Percentiles rank a stretch among this genome's conserved stretches.
phyloP scores from a whole-genome alignment of 805 yeast genomes.

The Candida coquimbonensis region DNA sequence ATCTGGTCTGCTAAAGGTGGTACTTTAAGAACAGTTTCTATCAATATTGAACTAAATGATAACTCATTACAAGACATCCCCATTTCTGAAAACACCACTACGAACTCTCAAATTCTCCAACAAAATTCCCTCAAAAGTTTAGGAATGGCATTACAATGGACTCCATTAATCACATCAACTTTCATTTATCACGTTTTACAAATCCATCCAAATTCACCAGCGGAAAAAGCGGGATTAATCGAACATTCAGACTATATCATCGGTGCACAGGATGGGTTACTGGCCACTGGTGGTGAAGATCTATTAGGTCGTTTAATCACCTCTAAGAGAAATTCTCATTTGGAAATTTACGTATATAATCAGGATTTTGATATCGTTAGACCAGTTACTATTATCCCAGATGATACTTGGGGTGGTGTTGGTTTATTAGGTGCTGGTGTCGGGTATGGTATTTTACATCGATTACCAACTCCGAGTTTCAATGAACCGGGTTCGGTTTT shows the following conservation, averaged over 20 bases:
- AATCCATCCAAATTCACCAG: conserved; percentile 73
- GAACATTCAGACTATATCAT: conserved; percentile 85
- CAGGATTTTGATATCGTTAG: conserved; percentile 81
- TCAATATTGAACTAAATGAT: conserved; percentile 25
- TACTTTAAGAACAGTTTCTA: conserved; percentile 32
- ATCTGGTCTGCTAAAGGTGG: conserved; percentile 92
- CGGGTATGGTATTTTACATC: conserved; percentile 85
- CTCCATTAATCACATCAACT: conserved; percentile 68
- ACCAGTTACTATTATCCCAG: conserved; percentile 75
- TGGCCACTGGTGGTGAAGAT: conserved; percentile 84
- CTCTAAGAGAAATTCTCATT: conserved; percentile 37
- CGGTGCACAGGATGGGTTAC: conserved; percentile 79
- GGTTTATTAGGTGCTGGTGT: conserved; percentile 91
- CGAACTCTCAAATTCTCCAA: conserved; percentile 7
- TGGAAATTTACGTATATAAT: conserved; percentile 72
- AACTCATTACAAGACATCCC: conserved; percentile 24
- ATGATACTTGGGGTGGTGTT: conserved; percentile 72
- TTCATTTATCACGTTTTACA: conserved; percentile 82
- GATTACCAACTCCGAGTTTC: conserved; percentile 65
- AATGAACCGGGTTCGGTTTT: conserved; percentile 30
- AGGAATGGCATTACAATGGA: conserved; percentile 70
- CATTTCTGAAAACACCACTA: conserved; percentile 3
- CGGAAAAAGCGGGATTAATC: conserved; percentile 71
- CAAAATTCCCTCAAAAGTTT: conserved; percentile 39
- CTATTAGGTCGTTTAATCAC: conserved; percentile 61